Evolutionary conservation across 352 stramenopile species (phyloP).

Genomic region (Phytopythium mirpurense): DNA sequence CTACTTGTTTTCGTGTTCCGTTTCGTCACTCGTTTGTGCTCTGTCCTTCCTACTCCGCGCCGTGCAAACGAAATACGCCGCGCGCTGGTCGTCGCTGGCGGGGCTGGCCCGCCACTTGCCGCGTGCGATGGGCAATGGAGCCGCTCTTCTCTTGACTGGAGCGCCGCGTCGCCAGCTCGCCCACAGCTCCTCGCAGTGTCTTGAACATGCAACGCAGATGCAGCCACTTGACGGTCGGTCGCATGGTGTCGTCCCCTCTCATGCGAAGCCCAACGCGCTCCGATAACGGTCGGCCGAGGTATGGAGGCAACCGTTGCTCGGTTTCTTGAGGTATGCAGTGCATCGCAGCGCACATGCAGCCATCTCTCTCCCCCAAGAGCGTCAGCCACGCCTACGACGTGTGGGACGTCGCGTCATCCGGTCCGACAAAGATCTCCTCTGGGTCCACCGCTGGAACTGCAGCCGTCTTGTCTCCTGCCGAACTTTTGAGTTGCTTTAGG

Average conservation of each 20-base stretch:
- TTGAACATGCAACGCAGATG: conserved; percentile 7
- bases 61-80: no score
- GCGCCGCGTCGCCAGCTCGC: not conserved
- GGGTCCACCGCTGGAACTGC: conserved; percentile 39
- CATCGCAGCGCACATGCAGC: not conserved
- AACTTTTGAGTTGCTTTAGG: conserved; percentile 57
- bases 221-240: not conserved
- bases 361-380: not conserved
- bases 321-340: conserved; percentile 6
- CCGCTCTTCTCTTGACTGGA: not conserved
- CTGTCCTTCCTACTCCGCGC: no score
- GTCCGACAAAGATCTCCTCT: conserved; percentile 54
- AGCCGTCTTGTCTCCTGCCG: conserved; percentile 33
- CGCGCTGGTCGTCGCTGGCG: no score
- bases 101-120: no score
- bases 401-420: conserved; percentile 27
- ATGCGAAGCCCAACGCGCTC: not conserved
- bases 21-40: no score
- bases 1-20: no score
- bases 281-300: no score
- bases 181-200: conserved; percentile 1
- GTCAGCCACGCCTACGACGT: conserved; percentile 20
- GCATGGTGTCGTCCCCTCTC: not conserved
- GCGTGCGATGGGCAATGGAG: no score
- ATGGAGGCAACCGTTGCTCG: no score